Conservation (phyloP, 192 early-diverging fungal genomes). For the Mortierella antarctica region DNA sequence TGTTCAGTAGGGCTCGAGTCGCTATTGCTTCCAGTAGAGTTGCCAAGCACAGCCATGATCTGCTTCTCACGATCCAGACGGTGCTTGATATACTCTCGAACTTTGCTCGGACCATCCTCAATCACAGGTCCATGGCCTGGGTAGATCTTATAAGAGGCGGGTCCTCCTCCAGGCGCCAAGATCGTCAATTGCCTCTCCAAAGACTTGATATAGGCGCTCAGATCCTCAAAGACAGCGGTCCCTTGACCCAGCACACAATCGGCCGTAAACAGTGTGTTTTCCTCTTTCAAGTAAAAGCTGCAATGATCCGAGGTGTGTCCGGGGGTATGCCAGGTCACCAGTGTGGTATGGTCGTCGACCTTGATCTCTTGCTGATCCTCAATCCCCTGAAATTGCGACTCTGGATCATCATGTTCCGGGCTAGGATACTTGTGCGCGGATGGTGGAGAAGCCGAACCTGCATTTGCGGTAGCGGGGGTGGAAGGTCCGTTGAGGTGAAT, state of each 20-base stretch:
- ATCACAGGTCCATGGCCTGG: conserved; percentile 87
- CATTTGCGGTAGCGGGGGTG: conserved; percentile 14
- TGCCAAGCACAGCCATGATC: conserved; percentile 65
- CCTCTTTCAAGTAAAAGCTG: conserved; percentile 74
- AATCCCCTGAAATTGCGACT: conserved; percentile 44
- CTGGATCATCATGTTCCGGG: conserved; percentile 41
- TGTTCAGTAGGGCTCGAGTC: neutral
- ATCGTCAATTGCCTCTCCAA: conserved; percentile 59
- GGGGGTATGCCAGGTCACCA: conserved; percentile 78
- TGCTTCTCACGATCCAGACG: conserved; percentile 80
- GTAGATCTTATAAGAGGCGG: conserved; percentile 35
- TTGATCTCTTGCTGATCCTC: conserved; percentile 70
- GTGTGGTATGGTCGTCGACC: conserved; percentile 65
- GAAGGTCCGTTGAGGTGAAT: conserved; percentile 12
- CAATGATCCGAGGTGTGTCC: conserved; percentile 88
- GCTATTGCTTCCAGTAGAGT: neutral
- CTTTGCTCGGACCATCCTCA: conserved; percentile 67
- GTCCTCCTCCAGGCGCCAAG: neutral
- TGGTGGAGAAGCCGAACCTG: conserved; percentile 12
- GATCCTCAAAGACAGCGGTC: conserved; percentile 80
- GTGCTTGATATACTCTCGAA: conserved; percentile 84
- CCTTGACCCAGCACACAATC: conserved; percentile 90
- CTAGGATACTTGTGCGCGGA: conserved; percentile 28
- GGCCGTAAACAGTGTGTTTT: conserved; percentile 77
- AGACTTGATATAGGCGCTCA: conserved; percentile 75